Percentiles rank a stretch among this genome's conserved stretches.
Evolutionary conservation across 371 early-diverging fungal genomes (phyloP).

Genomic region (Nematocida homosporus): DNA sequence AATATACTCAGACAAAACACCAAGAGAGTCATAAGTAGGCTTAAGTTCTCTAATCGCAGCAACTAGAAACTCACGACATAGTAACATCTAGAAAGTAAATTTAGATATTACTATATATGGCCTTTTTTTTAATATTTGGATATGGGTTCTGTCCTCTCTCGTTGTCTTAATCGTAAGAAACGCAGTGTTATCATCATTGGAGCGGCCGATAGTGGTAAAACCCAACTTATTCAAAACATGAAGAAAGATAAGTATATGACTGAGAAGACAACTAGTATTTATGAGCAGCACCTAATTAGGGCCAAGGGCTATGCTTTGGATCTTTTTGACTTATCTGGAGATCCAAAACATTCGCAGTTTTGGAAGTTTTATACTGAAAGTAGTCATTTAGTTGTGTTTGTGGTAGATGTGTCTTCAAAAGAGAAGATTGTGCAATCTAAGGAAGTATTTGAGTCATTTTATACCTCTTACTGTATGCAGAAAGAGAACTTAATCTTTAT

Average conservation of each 20-base stretch:
- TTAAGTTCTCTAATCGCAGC: conserved; percentile 12
- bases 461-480: conserved; percentile 54
- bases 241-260: conserved; percentile 13
- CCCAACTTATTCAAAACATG: conserved; percentile 5
- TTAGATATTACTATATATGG: not conserved
- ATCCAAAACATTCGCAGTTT: conserved; percentile 43
- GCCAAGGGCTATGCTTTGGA: conserved; percentile 43
- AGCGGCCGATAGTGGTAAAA: conserved; percentile 38
- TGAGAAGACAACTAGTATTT: not conserved
- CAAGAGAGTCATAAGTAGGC: conserved; percentile 50
- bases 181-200: conserved; percentile 51
- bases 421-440: conserved; percentile 4
- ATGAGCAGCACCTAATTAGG: conserved; percentile 17
- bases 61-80: conserved; percentile 43
- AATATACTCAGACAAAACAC: conserved; percentile 34
- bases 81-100: conserved; percentile 15
- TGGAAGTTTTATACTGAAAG: conserved; percentile 54
- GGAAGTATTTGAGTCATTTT: conserved; percentile 36
- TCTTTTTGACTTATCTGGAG: conserved; percentile 41
- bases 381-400: conserved; percentile 39
- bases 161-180: conserved; percentile 46
- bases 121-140: conserved; percentile 23
- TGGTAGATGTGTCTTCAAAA: conserved; percentile 20
- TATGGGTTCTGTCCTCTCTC: conserved; percentile 39
- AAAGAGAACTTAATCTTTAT: conserved; percentile 46